Evolutionary conservation across 179 eudicot species (phyloP).

Genomic region (Camellia oleifera): DNA sequence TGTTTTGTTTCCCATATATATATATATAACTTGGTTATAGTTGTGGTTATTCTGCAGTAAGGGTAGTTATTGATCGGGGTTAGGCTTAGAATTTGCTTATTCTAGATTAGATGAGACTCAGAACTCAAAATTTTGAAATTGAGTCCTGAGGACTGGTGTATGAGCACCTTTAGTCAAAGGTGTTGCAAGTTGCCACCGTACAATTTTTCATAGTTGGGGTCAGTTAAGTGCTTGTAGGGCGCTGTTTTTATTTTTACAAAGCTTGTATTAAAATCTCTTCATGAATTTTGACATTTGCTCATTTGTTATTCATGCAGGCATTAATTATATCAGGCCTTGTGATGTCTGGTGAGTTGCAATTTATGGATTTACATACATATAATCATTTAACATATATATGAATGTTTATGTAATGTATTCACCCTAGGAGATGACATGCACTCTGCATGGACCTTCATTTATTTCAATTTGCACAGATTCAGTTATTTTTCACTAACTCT

Average conservation of each 20-base stretch:
- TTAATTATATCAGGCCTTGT: slow-evolving; percentile 54
- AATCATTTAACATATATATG: neutral
- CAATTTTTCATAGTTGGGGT: slow-evolving; percentile 4
- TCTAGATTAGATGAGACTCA: neutral
- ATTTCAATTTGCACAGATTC: neutral
- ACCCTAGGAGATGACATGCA: neutral
- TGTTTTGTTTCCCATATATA: too few species aligned
- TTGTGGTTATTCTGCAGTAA: too few species aligned
- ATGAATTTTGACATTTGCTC: slow-evolving; percentile 17
- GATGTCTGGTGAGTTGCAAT: slow-evolving; percentile 65
- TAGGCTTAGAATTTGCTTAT: slow-evolving; percentile 3
- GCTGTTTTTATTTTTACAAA: neutral
- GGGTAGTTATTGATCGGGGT: neutral
- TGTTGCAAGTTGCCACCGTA: neutral
- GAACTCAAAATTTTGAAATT: neutral
- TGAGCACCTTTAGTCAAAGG: neutral
- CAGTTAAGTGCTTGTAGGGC: neutral
- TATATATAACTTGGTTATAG: too few species aligned
- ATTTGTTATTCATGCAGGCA: slow-evolving; percentile 53
- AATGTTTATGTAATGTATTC: neutral
- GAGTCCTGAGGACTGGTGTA: neutral
- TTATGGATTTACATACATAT: neutral
- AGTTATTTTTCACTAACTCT: neutral
- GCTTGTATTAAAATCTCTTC: neutral
- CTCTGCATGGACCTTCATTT: neutral